These are phyloP conservation scores for Podaxis sp. DNA, from an alignment of 768 basidiomycete genomes.

Conservation along the genomic window DNA sequence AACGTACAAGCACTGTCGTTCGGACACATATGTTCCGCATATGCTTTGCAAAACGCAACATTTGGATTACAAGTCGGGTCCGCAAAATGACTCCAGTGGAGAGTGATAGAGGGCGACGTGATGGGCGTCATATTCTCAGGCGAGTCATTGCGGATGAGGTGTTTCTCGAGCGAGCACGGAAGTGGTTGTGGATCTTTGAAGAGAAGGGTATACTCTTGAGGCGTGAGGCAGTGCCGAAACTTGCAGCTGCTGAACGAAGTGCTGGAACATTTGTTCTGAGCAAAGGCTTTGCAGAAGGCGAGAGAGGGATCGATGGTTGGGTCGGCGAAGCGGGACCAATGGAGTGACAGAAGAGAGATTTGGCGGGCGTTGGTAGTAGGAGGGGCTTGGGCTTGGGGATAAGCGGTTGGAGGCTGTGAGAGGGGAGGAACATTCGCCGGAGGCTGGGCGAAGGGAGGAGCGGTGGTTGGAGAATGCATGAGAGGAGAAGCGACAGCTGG, in stretches of 20 bases:
- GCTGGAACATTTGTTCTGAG: slow-evolving; percentile 33
- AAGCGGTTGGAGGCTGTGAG: neutral
- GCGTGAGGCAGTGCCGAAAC: slow-evolving; percentile 39
- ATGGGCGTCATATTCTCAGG: neutral
- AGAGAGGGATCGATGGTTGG: slow-evolving; percentile 28
- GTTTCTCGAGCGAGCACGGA: slow-evolving; percentile 3
- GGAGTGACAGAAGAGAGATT: slow-evolving; percentile 15
- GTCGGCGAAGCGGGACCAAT: slow-evolving; percentile 45
- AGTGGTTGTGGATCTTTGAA: slow-evolving; percentile 38
- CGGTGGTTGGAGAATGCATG: neutral
- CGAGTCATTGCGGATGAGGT: slow-evolving; percentile 12
- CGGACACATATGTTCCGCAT: slow-evolving; percentile 34
- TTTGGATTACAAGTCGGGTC: slow-evolving; percentile 33
- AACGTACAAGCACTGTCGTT: slow-evolving; percentile 32
- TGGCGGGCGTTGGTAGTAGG: neutral
- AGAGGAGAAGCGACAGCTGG: neutral
- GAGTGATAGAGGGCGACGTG: slow-evolving; percentile 17
- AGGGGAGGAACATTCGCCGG: neutral
- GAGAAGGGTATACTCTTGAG: slow-evolving; percentile 35
- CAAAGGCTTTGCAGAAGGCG: slow-evolving; percentile 40
- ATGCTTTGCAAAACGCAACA: slow-evolving; percentile 38
- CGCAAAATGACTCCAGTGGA: slow-evolving; percentile 43
- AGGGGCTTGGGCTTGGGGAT: neutral
- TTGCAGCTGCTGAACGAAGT: slow-evolving; percentile 26
- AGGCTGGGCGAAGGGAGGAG: neutral